Base-by-base conservation (phyloP, 345 rosid species). In the Camelina neglecta region DNA sequence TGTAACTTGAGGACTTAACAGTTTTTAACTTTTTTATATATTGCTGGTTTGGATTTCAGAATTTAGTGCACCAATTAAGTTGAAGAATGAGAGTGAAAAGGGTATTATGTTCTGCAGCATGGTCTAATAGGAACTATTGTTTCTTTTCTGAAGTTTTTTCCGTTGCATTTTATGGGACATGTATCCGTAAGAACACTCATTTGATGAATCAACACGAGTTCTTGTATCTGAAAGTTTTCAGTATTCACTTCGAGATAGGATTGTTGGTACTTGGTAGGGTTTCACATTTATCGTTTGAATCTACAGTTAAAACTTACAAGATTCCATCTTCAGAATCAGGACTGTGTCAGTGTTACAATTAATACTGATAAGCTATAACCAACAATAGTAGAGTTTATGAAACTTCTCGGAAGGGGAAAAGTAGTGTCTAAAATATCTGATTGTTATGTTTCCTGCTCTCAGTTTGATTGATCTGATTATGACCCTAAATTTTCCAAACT, bases 251-350 rank as follows among this genome's bases (percentile, higher is more conserved):
- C 29, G 0, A 49, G 39, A 15, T 48, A 16, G 11, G 57, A 12
- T 8, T 31, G 0, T 21, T 59, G 68, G 41, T 50, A 7, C 2
- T 29, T 29, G 31, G 31, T 29, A 49, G 29, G 11, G 7, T 36
- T 61, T 53, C 15, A 31, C 31, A 51, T 51, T 24, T 23, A 23
- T 61, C 29, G 8, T 61, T 60, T 62, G 15, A 38, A 11, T 8
- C 15, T 39, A 18, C 3, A 1, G 47, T 51, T 36, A 62, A 7
- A 44, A 13, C 2, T 44, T 44, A 44, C 7, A 62, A 50, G 15
- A 8, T 51, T 62, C 33, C 24, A 62, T 45, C 31, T 60, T 71
- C 50, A 48, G 29, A 39, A 36, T 71, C 50, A 48, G 29, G 50
- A 36, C 74, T 23, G 2, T 21, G 5, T 60, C 47, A 20, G 2